Evolutionary conservation across 306 rosid genomes (phyloP).

Genomic region (Gillenia trifoliata): DNA sequence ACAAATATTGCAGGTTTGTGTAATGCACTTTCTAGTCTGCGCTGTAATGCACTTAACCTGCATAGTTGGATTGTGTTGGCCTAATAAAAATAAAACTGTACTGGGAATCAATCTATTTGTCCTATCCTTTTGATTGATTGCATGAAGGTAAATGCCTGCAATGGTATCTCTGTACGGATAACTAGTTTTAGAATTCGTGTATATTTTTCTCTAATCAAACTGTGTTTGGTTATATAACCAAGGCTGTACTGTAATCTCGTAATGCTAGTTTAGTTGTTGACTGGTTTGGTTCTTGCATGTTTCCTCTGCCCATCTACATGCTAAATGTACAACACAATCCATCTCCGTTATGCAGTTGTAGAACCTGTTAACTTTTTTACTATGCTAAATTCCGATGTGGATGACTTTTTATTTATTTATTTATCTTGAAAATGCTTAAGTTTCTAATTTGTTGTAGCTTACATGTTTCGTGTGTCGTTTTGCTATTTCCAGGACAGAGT

Average conservation of each 20-base stretch:
- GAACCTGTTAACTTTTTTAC: conserved; percentile 10
- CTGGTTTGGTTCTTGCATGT: neutral
- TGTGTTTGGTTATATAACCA: neutral
- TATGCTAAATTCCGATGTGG: conserved; percentile 11
- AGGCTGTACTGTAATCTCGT: neutral
- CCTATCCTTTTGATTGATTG: neutral
- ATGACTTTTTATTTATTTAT: conserved; percentile 1
- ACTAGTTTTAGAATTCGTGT: neutral
- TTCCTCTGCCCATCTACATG: neutral
- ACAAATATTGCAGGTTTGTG: neutral
- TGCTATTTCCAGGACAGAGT: conserved; percentile 59
- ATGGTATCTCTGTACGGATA: neutral
- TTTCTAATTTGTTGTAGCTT: conserved; percentile 7
- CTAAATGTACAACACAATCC: neutral
- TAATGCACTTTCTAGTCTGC: too few species aligned
- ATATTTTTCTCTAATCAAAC: neutral
- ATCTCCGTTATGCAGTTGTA: neutral
- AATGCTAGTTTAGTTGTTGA: neutral
- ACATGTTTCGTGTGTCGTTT: neutral
- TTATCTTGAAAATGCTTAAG: neutral
- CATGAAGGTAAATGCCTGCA: neutral
- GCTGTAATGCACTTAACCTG: neutral
- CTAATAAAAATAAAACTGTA: neutral
- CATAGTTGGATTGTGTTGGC: neutral
- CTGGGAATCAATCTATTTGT: neutral